Percentiles rank a stretch among this genome's conserved stretches.
Conservation (phyloP, 129 eudicot species). For the Artemisia argyi region DNA sequence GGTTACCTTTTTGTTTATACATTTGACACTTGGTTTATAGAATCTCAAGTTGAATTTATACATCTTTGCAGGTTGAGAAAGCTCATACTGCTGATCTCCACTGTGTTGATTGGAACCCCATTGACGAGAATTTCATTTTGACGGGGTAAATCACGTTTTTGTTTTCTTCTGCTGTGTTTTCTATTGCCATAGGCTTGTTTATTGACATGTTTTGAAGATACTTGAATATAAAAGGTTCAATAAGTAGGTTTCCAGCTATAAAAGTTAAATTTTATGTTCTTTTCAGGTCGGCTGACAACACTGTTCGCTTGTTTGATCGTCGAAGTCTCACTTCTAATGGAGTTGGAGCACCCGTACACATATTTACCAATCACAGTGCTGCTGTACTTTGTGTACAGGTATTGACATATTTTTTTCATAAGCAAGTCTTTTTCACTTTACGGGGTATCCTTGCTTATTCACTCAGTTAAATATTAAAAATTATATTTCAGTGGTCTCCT, state of each 20-base stretch:
- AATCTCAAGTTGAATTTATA: not conserved
- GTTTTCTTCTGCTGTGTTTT: not conserved
- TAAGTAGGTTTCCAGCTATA: not conserved
- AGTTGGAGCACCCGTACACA: conserved; percentile 80
- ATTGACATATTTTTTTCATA: not conserved
- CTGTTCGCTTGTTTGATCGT: conserved; percentile 88
- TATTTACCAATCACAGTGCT: conserved; percentile 75
- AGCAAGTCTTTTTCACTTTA: not conserved
- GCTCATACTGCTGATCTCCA: conserved; percentile 95
- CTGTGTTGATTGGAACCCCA: conserved; percentile 98
- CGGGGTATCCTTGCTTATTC: conserved; percentile 2
- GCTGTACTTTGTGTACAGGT: conserved; percentile 97
- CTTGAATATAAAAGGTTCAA: not conserved
- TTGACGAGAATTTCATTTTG: conserved; percentile 72
- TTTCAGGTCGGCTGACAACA: conserved; percentile 87
- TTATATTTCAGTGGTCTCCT: conserved; percentile 61
- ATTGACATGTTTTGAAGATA: conserved; percentile 3
- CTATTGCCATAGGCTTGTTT: not conserved
- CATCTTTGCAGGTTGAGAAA: conserved; percentile 69
- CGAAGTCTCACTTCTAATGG: conserved; percentile 86
- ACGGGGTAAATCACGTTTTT: conserved; percentile 65
- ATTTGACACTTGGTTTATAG: not conserved
- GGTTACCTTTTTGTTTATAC: not conserved
- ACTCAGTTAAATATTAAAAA: not conserved
- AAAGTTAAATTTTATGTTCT: not conserved